phyloP scores from a whole-genome alignment of 306 rosid species.

The Sicyos baderoa region DNA sequence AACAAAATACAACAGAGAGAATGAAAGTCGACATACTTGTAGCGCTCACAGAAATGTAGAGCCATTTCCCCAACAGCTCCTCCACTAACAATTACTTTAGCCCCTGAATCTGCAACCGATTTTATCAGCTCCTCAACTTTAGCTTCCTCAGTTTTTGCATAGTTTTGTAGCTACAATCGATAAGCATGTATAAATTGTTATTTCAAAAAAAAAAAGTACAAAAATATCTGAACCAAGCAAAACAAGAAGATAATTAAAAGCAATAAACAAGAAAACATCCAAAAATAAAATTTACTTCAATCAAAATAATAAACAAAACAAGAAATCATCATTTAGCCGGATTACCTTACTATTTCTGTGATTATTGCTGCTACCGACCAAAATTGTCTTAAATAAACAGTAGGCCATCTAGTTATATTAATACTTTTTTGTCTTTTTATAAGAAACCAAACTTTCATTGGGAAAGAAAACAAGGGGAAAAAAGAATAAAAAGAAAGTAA shows the following conservation, averaged over 20 bases:
- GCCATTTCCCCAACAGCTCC: slow-evolving; percentile 98
- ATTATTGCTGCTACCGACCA: background rate
- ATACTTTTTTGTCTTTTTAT: background rate
- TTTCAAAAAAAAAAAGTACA: background rate
- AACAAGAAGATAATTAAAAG: slow-evolving; percentile 11
- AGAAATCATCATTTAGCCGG: background rate
- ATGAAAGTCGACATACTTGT: slow-evolving; percentile 44
- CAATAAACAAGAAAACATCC: background rate
- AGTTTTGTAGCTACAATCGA: slow-evolving; percentile 57
- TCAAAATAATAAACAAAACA: background rate
- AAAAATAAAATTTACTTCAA: background rate
- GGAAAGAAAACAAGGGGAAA: no score
- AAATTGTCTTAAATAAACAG: background rate
- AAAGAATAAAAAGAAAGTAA: no score
- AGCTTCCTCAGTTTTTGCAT: slow-evolving; percentile 86
- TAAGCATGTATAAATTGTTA: background rate
- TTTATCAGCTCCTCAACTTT: slow-evolving; percentile 91
- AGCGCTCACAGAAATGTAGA: slow-evolving; percentile 89
- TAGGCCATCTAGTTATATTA: background rate
- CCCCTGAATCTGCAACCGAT: slow-evolving; percentile 91
- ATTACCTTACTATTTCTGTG: background rate
- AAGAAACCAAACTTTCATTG: no score
- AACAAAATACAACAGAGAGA: background rate
- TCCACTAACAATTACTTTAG: slow-evolving; percentile 86
- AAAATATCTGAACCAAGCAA: background rate